phyloP scores from a whole-genome alignment of 768 basidiomycete species.

The Gautieria morchelliformis region DNA sequence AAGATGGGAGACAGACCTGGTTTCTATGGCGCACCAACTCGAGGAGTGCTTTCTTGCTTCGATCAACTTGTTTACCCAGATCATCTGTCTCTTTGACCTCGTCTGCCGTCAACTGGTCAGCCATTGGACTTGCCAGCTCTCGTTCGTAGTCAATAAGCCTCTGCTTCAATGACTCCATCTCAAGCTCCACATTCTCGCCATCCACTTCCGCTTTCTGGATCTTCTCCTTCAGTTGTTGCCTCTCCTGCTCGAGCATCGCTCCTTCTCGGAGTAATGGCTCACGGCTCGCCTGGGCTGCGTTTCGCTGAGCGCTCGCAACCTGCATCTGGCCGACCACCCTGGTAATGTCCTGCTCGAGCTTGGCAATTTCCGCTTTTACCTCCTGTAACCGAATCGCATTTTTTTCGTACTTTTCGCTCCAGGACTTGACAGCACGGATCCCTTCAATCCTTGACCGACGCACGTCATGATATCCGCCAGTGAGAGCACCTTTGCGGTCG shows the following conservation, averaged over 20 bases:
- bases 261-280: conserved; percentile 61
- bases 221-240: conserved; percentile 55
- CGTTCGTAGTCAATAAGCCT: conserved; percentile 54
- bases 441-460: conserved; percentile 84
- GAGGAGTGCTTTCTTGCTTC: conserved; percentile 57
- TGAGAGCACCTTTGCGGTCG: conserved; percentile 90
- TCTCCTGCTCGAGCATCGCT: conserved; percentile 49
- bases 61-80: conserved; percentile 70
- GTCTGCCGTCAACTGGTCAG: conserved; percentile 58
- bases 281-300: conserved; percentile 56
- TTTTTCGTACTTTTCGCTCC: conserved; percentile 61
- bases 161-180: conserved; percentile 50
- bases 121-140: conserved; percentile 70
- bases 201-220: conserved; percentile 57
- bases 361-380: conserved; percentile 59
- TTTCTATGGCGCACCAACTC: conserved; percentile 59
- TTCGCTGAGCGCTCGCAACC: conserved; percentile 57
- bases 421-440: conserved; percentile 64
- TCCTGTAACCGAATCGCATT: conserved; percentile 60
- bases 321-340: conserved; percentile 63
- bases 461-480: conserved; percentile 93
- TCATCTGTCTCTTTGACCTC: conserved; percentile 59
- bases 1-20: conserved; percentile 38
- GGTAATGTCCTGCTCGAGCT: conserved; percentile 83
- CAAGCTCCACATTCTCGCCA: conserved; percentile 62